A percentile compares a stretch with the other conserved stretches of the same genome.
Evolutionary conservation across 2,329 filamentous ascomycete genomes (phyloP).

Genomic region (Stachybotrys chlorohalonatus): DNA sequence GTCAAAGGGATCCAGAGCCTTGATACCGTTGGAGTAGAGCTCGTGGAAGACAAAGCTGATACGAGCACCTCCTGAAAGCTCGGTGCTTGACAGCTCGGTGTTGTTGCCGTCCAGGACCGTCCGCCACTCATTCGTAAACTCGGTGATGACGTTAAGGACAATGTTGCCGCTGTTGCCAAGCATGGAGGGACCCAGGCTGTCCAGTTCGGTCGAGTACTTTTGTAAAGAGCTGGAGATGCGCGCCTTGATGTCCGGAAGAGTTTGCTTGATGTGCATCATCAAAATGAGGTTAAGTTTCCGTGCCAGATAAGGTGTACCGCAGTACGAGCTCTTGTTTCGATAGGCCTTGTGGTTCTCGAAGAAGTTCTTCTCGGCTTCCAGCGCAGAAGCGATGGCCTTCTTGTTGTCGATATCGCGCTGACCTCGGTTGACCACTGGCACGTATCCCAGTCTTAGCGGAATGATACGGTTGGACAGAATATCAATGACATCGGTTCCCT

Average conservation of each 20-base stretch:
- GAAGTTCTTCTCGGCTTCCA: conserved; percentile 92
- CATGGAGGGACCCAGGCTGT: conserved; percentile 81
- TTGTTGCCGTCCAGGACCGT: conserved; percentile 96
- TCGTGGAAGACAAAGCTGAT: conserved; percentile 99
- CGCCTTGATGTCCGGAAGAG: conserved; percentile 94
- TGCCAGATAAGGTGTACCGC: conserved; percentile 92
- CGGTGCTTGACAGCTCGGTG: conserved; percentile 86
- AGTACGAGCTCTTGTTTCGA: conserved; percentile 97
- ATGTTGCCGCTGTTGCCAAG: conserved; percentile 95
- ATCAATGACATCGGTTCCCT: conserved; percentile 95
- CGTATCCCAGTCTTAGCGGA: conserved; percentile 85
- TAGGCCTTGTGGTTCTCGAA: conserved; percentile 99
- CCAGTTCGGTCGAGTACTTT: conserved; percentile 80
- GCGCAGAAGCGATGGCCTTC: conserved; percentile 80
- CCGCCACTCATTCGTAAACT: conserved; percentile 96
- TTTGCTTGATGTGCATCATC: conserved; percentile 99
- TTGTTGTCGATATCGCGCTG: conserved; percentile 98
- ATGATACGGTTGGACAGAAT: conserved; percentile 97
- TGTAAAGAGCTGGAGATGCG: conserved; percentile 88
- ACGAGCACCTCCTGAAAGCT: conserved; percentile 91
- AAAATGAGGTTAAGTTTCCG: conserved; percentile 96
- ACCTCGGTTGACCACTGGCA: conserved; percentile 95
- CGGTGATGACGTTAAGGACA: conserved; percentile 95
- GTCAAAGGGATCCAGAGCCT: conserved; percentile 96
- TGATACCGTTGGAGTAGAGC: conserved; percentile 93